Base-by-base conservation (phyloP, 208 protist genomes). In the Leishmania mexicana region DNA sequence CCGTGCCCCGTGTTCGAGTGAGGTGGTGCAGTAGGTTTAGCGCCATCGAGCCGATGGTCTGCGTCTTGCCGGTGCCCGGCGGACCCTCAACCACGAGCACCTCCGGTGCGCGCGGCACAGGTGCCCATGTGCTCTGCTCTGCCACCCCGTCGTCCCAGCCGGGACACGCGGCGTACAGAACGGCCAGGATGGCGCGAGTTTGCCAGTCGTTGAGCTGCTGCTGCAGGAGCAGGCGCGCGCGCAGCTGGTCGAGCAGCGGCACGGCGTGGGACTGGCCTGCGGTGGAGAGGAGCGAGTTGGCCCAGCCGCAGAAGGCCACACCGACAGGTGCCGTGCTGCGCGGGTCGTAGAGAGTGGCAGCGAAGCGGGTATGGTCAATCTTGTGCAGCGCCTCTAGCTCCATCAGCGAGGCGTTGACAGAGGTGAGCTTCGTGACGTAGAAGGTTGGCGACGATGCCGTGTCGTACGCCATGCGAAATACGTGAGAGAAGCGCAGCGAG, bases 61-160 rank as follows among this genome's bases (percentile, higher is more conserved):
- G 96, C 31, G 96, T 98, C 87, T 98, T 98, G 45, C 96, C 96
- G 13, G 96, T 98, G 38, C 96, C 96, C 7, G 96, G 96, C 15
- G 96, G 96, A 2, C 96, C 96, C 71, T 97, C 93, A 80, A 98
- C 92, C 73, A 98, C 64, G 38, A 94, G 84, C 40, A 96, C 24
- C 67, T 92, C 80, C 13, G 93, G 92, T 57, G 86, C 57, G 11
- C 75, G 78, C 19, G 82, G 65, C 13, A 49, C 62, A 47, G 24
- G 13, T 10, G 67, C 53, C n/a, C 11, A 62, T 38, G 76, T 35
- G 68, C 24, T 31, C 73, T 75, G 54, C 70, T 45, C 58, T 21
- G 78, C 81, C 19, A 65, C 70, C 21, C 72, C 75, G 28, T 65
- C 78, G 51, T 84, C 80, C 93, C 94, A 97, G 31, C 57, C 67